Evolutionary conservation across 306 rosid genomes (phyloP).

Genomic region (cucumber (Cucumis sativus)): DNA sequence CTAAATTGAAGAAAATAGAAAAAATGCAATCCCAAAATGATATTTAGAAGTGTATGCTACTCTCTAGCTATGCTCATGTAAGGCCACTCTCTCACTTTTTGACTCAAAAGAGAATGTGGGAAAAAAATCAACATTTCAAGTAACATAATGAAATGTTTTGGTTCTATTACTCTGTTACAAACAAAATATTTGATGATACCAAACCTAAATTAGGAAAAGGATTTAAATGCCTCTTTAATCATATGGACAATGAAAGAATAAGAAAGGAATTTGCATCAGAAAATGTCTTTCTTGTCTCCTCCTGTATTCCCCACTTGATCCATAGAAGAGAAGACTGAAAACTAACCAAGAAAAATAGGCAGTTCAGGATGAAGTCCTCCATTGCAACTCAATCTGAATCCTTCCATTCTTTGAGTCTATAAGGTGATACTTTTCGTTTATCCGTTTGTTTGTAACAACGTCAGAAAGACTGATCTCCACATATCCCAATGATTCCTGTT

Average conservation of each 20-base stretch:
- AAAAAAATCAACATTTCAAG: background rate
- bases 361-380: conserved; percentile 47
- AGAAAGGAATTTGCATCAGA: background rate
- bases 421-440: conserved; percentile 71
- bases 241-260: background rate
- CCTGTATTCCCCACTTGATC: background rate
- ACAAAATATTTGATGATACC: background rate
- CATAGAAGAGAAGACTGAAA: background rate
- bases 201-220: background rate
- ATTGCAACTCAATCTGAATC: conserved; percentile 72
- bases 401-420: conserved; percentile 90
- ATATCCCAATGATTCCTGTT: conserved; percentile 74
- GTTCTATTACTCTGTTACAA: background rate
- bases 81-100: no score
- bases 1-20: no score
- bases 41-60: no score
- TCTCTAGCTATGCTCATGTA: no score
- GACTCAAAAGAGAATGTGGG: no score
- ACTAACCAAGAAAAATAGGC: background rate
- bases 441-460: conserved; percentile 60
- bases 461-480: conserved; percentile 51
- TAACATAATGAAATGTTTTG: background rate
- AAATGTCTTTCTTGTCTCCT: background rate
- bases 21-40: no score
- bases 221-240: background rate